These are phyloP conservation scores for Ogataea dorogensis DNA, from an alignment of 805 yeast genomes.

Conservation along the genomic window DNA sequence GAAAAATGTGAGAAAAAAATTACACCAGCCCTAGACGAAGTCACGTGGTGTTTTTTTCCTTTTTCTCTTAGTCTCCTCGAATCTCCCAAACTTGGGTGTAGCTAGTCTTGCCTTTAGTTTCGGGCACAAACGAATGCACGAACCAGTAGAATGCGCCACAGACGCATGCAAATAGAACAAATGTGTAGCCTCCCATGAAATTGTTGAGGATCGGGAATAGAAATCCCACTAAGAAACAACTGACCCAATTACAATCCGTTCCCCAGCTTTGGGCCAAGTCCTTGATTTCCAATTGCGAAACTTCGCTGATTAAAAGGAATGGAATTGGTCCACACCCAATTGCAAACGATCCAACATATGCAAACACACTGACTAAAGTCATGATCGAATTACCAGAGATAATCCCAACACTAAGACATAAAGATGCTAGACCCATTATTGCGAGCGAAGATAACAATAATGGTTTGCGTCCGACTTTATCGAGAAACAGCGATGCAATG, in stretches of 20 bases:
- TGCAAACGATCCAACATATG: constrained; percentile 83
- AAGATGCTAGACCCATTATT: constrained; percentile 65
- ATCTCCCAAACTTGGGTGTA: constrained; percentile 67
- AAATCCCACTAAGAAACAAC: constrained; percentile 80
- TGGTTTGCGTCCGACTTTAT: constrained; percentile 70
- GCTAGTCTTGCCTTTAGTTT: constrained; percentile 63
- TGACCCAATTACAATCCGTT: constrained; percentile 85
- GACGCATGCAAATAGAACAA: constrained; percentile 63
- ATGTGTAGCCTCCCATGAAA: constrained; percentile 73
- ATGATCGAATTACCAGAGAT: constrained; percentile 42
- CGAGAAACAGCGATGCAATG: constrained; percentile 73
- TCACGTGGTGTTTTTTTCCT: constrained; percentile 10
- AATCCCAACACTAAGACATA: constrained; percentile 67
- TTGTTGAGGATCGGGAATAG: constrained; percentile 72
- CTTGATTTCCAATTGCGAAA: constrained; percentile 76
- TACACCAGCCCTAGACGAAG: constrained; percentile 12
- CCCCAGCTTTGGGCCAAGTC: constrained; percentile 93
- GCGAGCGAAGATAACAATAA: constrained; percentile 63
- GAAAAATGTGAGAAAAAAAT: constrained; percentile 13
- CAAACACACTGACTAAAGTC: constrained; percentile 62
- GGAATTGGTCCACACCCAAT: constrained; percentile 96
- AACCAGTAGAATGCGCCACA: constrained; percentile 51
- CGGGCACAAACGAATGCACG: constrained; percentile 57
- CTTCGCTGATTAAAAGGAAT: constrained; percentile 80
- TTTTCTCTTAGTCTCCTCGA: not conserved